These are phyloP conservation scores for Colletotrichum tamarilloi DNA, from an alignment of 2,329 filamentous ascomycete species.

Conservation along the genomic window DNA sequence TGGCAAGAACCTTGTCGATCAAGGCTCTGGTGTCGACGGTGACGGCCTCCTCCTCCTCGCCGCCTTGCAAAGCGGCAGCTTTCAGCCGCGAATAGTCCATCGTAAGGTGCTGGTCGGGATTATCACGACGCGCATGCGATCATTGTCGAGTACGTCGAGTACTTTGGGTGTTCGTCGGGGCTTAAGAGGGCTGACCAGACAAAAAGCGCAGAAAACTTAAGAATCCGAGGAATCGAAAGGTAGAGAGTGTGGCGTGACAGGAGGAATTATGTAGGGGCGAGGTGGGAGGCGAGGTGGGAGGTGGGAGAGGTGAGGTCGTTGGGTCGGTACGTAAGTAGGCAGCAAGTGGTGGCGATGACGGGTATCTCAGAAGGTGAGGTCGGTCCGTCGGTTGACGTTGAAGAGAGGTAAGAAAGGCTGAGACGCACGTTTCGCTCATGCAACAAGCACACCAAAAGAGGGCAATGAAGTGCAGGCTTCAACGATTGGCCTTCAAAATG, in stretches of 20 bases:
- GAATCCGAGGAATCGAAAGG: background rate
- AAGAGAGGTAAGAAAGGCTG: slow-evolving; percentile 13
- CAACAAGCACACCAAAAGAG: background rate
- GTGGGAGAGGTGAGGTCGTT: background rate
- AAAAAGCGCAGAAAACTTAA: background rate
- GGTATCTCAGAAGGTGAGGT: slow-evolving; percentile 1
- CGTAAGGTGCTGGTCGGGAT: slow-evolving; percentile 31
- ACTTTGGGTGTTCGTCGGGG: background rate
- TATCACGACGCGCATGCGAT: background rate
- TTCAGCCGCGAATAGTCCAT: slow-evolving; percentile 84
- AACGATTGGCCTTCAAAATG: background rate
- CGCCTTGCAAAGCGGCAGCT: slow-evolving; percentile 86
- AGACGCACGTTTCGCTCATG: slow-evolving; percentile 28
- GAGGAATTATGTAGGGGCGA: background rate
- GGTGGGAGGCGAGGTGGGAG: background rate
- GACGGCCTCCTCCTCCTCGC: slow-evolving; percentile 94
- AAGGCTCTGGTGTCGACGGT: slow-evolving; percentile 96
- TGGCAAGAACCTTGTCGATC: slow-evolving; percentile 96
- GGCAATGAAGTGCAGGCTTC: background rate
- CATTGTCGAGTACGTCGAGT: slow-evolving; percentile 17
- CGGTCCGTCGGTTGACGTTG: slow-evolving; percentile 4
- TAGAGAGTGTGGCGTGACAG: background rate
- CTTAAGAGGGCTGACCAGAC: background rate
- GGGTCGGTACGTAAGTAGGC: background rate
- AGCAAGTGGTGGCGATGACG: slow-evolving; percentile 14